A percentile compares a stretch with the other conserved stretches of the same genome.
Evolutionary conservation across 495 filamentous ascomycete species (phyloP).

Genomic region (Penicillium atrosanguineum): DNA sequence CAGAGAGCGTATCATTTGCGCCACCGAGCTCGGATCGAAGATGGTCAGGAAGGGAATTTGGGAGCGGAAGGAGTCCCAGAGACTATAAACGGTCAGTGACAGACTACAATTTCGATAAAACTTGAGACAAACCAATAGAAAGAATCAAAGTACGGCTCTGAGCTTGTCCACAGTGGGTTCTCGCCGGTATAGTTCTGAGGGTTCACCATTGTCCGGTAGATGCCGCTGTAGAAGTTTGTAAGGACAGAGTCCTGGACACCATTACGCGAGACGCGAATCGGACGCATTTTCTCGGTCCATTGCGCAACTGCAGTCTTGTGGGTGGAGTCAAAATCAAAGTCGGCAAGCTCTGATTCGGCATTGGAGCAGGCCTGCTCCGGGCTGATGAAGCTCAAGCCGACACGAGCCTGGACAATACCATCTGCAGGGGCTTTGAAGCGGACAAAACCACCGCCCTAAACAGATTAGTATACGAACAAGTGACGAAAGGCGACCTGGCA

Average conservation of each 20-base stretch:
- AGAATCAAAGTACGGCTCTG: slow-evolving; percentile 61
- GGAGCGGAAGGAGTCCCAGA: slow-evolving; percentile 65
- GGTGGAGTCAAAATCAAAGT: slow-evolving; percentile 43
- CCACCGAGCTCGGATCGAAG: slow-evolving; percentile 58
- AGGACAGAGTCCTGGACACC: slow-evolving; percentile 55
- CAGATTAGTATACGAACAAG: background rate
- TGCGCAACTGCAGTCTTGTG: slow-evolving; percentile 40
- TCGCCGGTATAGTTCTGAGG: slow-evolving; percentile 75
- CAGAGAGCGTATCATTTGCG: slow-evolving; percentile 64
- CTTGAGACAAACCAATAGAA: slow-evolving; percentile 49
- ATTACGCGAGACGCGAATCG: slow-evolving; percentile 45
- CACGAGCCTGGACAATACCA: slow-evolving; percentile 54
- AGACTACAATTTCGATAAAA: background rate
- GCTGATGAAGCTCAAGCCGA: slow-evolving; percentile 72
- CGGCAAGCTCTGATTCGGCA: slow-evolving; percentile 58
- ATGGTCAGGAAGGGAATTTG: slow-evolving; percentile 65
- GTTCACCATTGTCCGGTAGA: slow-evolving; percentile 59
- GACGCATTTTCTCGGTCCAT: slow-evolving; percentile 56
- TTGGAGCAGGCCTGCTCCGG: slow-evolving; percentile 59
- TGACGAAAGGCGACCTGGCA: background rate
- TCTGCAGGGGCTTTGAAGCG: slow-evolving; percentile 47
- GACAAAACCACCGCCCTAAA: slow-evolving; percentile 62
- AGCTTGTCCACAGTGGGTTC: slow-evolving; percentile 66
- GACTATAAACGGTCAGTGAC: slow-evolving; percentile 24
- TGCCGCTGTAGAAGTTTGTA: slow-evolving; percentile 55